These are phyloP conservation scores for Mucor mucedo DNA, from an alignment of 371 early-diverging fungal species.

Conservation along the genomic window DNA sequence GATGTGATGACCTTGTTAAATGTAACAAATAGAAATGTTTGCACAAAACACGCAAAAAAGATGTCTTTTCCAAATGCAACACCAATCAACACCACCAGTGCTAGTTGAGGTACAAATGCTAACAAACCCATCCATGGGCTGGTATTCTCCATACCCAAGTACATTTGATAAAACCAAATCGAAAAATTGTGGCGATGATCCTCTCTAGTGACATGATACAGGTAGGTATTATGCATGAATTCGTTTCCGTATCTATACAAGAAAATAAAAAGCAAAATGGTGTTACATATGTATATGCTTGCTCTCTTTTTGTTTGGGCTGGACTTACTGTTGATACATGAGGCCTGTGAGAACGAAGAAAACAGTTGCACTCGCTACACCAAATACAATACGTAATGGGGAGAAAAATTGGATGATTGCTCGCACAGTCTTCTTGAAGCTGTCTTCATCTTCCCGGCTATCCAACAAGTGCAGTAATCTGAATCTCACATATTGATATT, in stretches of 20 bases:
- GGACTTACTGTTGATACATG: constrained; percentile 75
- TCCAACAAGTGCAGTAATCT: constrained; percentile 20
- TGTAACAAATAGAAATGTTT: constrained; percentile 95
- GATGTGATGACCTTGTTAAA: constrained; percentile 97
- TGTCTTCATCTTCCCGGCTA: not conserved
- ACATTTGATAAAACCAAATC: constrained; percentile 93
- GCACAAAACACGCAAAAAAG: constrained; percentile 86
- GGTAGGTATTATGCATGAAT: constrained; percentile 89
- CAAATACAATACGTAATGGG: constrained; percentile 73
- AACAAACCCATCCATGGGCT: constrained; percentile 55
- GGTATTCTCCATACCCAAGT: constrained; percentile 65
- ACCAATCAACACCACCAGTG: constrained; percentile 64
- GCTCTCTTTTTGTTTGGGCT: not conserved
- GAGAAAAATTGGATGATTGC: constrained; percentile 39
- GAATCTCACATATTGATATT: constrained; percentile 30
- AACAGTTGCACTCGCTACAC: constrained; percentile 64
- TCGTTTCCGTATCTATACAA: constrained; percentile 76
- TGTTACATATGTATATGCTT: not conserved
- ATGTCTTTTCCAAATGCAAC: constrained; percentile 79
- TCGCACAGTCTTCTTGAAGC: not conserved
- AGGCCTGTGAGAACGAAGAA: constrained; percentile 72
- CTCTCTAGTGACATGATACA: constrained; percentile 93
- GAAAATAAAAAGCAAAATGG: not conserved
- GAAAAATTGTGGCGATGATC: constrained; percentile 99
- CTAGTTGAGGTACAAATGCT: constrained; percentile 81